Evolutionary conservation across 208 protist species (phyloP).

Genomic region (Trypanosoma avium): DNA sequence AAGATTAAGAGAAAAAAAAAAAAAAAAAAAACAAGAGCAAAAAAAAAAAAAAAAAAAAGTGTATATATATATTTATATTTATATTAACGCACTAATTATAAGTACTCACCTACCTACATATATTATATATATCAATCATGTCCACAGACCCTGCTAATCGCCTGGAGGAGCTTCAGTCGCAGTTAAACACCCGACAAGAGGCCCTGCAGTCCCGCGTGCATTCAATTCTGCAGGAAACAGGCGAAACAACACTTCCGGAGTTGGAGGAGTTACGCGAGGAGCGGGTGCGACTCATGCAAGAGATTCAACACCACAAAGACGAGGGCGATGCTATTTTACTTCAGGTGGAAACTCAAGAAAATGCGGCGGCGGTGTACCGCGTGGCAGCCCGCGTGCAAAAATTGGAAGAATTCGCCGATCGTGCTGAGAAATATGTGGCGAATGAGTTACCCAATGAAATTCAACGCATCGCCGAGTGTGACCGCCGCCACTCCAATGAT

Average conservation of each 20-base stretch:
- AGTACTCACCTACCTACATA: too few relatives aligned
- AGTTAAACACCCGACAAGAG: constrained; percentile 27
- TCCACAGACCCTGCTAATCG: background rate
- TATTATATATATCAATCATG: background rate
- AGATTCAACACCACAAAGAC: constrained; percentile 77
- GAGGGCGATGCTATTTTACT: constrained; percentile 68
- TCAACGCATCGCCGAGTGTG: constrained; percentile 46
- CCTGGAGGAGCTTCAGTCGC: constrained; percentile 22
- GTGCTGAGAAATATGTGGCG: constrained; percentile 37
- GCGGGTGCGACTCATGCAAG: constrained; percentile 48
- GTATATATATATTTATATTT: background rate
- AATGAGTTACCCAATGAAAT: constrained; percentile 56
- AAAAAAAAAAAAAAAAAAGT: background rate
- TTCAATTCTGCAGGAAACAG: constrained; percentile 26
- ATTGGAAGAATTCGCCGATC: constrained; percentile 58
- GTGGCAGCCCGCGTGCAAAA: constrained; percentile 71
- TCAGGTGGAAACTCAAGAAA: constrained; percentile 58
- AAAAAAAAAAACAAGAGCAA: background rate
- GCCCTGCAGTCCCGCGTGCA: constrained; percentile 33
- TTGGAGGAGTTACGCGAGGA: constrained; percentile 56
- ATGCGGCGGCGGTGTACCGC: constrained; percentile 45
- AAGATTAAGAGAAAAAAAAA: background rate
- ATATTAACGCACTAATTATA: too few relatives aligned
- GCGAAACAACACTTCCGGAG: constrained; percentile 34
- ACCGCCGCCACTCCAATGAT: constrained; percentile 54